A percentile compares a stretch with the other conserved stretches of the same genome.
Evolutionary conservation across 208 protist species (phyloP).

Genomic region (Wallacemonas sp.): DNA sequence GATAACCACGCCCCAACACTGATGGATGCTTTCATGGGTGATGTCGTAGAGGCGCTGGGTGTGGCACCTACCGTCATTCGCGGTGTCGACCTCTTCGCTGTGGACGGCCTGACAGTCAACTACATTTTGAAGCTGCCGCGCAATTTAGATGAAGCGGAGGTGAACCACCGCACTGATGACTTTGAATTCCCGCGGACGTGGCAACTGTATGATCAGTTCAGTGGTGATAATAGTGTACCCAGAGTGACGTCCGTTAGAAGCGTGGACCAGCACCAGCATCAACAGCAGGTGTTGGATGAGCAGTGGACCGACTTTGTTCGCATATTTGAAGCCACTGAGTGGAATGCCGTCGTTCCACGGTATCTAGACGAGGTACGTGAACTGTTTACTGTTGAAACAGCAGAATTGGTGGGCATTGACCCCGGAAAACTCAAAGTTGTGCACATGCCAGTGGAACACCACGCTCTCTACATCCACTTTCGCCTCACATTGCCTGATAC

Average conservation of each 20-base stretch:
- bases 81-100: conserved; percentile 8
- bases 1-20: background rate
- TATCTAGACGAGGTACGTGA: background rate
- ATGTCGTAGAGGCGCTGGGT: background rate
- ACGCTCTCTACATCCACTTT: conserved; percentile 3
- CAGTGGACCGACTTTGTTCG: conserved; percentile 1
- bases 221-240: too few relatives aligned
- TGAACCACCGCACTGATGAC: background rate
- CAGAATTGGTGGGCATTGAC: background rate
- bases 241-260: too few relatives aligned
- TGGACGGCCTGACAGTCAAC: conserved; percentile 9
- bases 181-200: conserved; percentile 11
- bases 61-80: conserved; percentile 1
- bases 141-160: background rate
- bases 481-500: background rate
- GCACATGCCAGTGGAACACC: background rate
- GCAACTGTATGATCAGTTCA: conserved; percentile 4
- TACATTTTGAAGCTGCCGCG: conserved; percentile 6
- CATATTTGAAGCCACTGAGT: background rate
- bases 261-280: background rate
- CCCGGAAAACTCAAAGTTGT: background rate
- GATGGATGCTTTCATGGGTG: conserved; percentile 10
- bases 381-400: background rate
- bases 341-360: background rate
- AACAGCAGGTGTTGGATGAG: too few relatives aligned